Base-by-base conservation (phyloP, 768 basidiomycete species). In the Russula sp. region DNA sequence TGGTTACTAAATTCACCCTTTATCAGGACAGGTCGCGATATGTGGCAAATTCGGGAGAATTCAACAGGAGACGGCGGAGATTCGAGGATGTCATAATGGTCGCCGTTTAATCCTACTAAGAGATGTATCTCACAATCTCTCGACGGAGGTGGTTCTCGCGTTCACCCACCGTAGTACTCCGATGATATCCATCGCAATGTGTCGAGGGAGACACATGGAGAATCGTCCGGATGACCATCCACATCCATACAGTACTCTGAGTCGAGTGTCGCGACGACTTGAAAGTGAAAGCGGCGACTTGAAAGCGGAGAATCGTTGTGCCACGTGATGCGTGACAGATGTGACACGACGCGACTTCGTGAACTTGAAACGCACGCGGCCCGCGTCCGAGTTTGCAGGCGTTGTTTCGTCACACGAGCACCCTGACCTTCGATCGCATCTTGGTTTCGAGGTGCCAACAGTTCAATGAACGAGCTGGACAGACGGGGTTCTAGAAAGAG, bases 21-120 rank as follows among this genome's bases (percentile, higher is more conserved):
- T 58, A 94, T 87, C 8, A 93, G 70, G 16, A 86, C 87, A 4
- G 91, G 91, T 62, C 90, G 77, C 13, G 85, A 84, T 51, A 89
- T 77, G 65, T 85, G 82, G 6, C 87, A 80, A 18, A 91, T 74
- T 55, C 84, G 77, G 44, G 84, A 77, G 68, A 93, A 91, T 70
- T 91, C 83, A 22, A 91, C 68, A 6, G 88, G 73, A 0, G 84
- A 81, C 31, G 91, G 91, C 14, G 85, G 80, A 13, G 68, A 61
- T 39, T 83, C 75, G 8, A 88, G 72, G 18, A 79, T 73, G 45
- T 82, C 78, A 57, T 82, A 76, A 31, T 77, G 73, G 40, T 74
- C 70, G 16, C 85, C 85, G 68, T 89, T 89, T 70, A 86, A 71
- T 62, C 84, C 87, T 89, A 59, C 45, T 27, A 11, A n/a, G 16